Conservation (phyloP, 345 rosid species). For the Camelina sativa region DNA sequence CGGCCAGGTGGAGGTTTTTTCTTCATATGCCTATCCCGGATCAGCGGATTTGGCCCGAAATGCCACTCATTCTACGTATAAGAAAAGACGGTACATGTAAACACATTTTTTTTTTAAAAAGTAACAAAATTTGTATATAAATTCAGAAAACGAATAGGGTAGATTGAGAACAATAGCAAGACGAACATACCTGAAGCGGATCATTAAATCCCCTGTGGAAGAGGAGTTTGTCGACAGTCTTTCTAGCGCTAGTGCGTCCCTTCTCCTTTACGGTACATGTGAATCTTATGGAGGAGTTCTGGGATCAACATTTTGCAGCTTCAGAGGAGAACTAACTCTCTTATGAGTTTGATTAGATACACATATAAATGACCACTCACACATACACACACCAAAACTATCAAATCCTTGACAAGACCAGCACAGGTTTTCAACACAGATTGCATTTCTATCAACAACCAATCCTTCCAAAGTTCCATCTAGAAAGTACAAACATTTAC, state of each 20-base stretch:
- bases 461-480: neutral
- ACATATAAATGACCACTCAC: neutral
- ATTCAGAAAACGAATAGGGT: neutral
- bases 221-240: constrained; percentile 39
- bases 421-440: neutral
- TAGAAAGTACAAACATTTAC: neutral
- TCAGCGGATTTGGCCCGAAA: constrained; percentile 36
- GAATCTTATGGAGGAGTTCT: constrained; percentile 43
- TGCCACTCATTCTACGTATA: constrained; percentile 42
- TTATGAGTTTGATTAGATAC: constrained; percentile 19
- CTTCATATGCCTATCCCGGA: constrained; percentile 41
- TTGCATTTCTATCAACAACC: neutral
- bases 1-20: constrained; percentile 42
- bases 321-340: constrained; percentile 31
- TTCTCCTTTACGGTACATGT: constrained; percentile 44
- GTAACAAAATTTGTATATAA: too few relatives aligned
- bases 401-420: constrained; percentile 1
- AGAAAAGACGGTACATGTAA: neutral
- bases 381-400: neutral
- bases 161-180: neutral
- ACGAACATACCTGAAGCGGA: constrained; percentile 28
- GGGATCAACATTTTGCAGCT: constrained; percentile 37
- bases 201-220: constrained; percentile 39
- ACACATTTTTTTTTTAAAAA: neutral
- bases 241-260: constrained; percentile 38